Base-by-base conservation (phyloP, 805 yeast species). In the Wickerhamomyces kurtzmanii region DNA sequence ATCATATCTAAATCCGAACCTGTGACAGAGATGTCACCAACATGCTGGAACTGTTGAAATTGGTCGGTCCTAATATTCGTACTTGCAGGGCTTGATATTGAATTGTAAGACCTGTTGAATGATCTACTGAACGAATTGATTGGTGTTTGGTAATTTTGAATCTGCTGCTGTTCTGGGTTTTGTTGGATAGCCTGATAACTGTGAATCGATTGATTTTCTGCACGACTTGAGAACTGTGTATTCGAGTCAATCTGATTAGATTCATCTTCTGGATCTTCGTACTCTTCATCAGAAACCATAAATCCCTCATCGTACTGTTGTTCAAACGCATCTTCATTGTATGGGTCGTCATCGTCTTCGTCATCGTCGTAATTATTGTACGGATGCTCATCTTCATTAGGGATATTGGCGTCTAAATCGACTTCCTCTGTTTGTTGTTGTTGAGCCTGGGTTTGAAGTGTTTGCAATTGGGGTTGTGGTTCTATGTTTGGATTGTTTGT, bases 331-430 rank as follows among this genome's bases (percentile, higher is more conserved):
- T 30, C 38, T n/a, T 33, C 42, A 8, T 40, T 40, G 6, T 40
- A 43, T 5, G 43, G 49, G n/a, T 40, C 43, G 10, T 34, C 39
- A 8, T 39, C 46, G 9, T 40, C 42, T 15, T 42, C 50, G 8
- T 46, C 54, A 22, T 48, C 48, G 17, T 51, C 62, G 22, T 40
- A 51, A 17, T 53, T 54, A 27, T 58, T 65, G 18, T 55, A 62
- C 2, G 56, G 47, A 23, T 41, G 43, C 17, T 48, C 53, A 32
- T 60, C 67, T 8, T 60, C 62, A 32, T 62, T 56, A 1, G 64
- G 59, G 4, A 68, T 41, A 4, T 59, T 57, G 5, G 63, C 73
- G 46, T 72, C 78, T 25, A 65, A 43, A 38, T 68, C 67, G 5
- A 31, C 13, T 15, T 32, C 26, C 26, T 42, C 34, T 9, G 34